Base-by-base conservation (phyloP, 371 early-diverging fungal species). In the Mortierella sp. region DNA sequence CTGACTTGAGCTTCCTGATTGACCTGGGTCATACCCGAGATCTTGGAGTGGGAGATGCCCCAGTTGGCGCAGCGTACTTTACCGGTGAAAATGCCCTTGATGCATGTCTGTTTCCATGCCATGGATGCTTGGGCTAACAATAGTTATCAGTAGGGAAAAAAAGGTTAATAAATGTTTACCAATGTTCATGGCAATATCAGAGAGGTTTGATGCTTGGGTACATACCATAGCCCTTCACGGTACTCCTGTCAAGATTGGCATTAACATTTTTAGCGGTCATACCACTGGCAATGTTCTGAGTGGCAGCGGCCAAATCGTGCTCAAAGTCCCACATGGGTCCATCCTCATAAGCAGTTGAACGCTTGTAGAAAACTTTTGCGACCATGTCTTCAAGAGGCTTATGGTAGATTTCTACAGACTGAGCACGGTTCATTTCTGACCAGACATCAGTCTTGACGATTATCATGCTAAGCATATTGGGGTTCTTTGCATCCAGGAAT, bases 321-420 rank as follows among this genome's bases (percentile, higher is more conserved):
- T 73, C 68, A 62, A 57, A 73, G 53, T 62, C 67, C 73, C 73
- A 73, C 73, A 73, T 73, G 58, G 73, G 73, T 9, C 73, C 73
- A 19, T 55, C 17, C 35, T 73, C 34, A 8, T 67, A 49, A 19
- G 58, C 73, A 73, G 40, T 73, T 4, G 57, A 34, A 22, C 73
- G 73, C 68, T 72, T 72, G 37, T 17, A 7, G 60, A 72, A 61
- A 43, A n/a, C 19, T 32, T 49, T 10, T 34, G 67, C 17, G 31
- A 67, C 34, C 51, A 67, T 61, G 34, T 66, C 22, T 22, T 73
- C 62, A 37, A 72, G 32, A 3, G 62, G 68, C 28, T 49, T 23
- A 42, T 73, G 73, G 43, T 61, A 45, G 28, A 73, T 73, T 12
- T 51, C 17, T 13, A 73, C 73, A 40, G 62, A 61, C 53, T 73